Percentiles rank a stretch among this genome's conserved stretches.
These are phyloP conservation scores for Annulohypoxylon maeteangense DNA, from an alignment of 495 filamentous ascomycete genomes.

Conservation along the genomic window DNA sequence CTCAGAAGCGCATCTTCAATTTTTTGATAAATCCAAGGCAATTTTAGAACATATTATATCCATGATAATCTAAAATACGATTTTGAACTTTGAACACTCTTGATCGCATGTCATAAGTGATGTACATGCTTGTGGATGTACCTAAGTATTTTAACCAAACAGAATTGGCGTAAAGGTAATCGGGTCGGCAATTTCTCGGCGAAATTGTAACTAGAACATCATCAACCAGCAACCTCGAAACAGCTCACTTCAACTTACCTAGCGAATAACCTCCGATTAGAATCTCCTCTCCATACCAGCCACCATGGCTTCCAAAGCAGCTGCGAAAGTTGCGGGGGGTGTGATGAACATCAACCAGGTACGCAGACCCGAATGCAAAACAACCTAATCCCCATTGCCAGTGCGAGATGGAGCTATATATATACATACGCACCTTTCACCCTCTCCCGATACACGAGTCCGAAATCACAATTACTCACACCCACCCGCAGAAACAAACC, in stretches of 20 bases:
- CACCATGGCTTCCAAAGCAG: constrained; percentile 66
- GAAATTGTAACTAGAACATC: constrained; percentile 14
- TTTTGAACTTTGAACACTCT: background rate
- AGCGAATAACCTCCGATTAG: constrained; percentile 27
- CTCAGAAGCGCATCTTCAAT: background rate
- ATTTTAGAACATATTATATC: background rate
- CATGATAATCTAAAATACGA: background rate
- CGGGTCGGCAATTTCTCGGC: constrained; percentile 43
- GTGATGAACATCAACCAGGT: constrained; percentile 62
- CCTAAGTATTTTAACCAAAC: constrained; percentile 16
- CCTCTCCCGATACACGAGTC: background rate
- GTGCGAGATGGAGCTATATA: background rate
- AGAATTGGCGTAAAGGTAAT: constrained; percentile 40
- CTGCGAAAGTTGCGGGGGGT: constrained; percentile 59
- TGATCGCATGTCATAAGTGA: background rate
- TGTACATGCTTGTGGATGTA: background rate
- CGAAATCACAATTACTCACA: background rate
- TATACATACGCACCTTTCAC: background rate
- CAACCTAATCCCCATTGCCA: background rate
- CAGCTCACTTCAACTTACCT: constrained; percentile 32
- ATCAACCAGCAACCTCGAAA: constrained; percentile 15
- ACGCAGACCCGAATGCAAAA: background rate
- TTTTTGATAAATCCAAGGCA: background rate
- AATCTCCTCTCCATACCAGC: constrained; percentile 36
- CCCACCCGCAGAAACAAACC: constrained; percentile 89